Base-by-base conservation (phyloP, 345 rosid genomes). In the Fremontodendron californicum region DNA sequence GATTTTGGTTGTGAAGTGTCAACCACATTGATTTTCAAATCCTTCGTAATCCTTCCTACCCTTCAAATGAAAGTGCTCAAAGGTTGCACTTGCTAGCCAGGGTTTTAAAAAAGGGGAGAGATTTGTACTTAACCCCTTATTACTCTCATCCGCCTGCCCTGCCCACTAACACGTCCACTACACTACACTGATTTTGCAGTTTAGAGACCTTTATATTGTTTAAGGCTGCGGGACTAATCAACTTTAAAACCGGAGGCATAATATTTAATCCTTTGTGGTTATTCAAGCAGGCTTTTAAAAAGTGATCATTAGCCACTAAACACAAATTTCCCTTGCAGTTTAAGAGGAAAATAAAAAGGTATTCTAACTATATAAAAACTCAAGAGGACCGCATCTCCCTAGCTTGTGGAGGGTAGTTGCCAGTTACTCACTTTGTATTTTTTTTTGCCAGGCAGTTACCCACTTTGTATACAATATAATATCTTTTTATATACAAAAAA, bases 161-260 rank as follows among this genome's bases (percentile, higher is more conserved):
- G 25, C 62, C 64, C 64, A 76, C 74, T 51, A 65, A 2, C 63
- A 21, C 5, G 2, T 21, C 71, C 72, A 64, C 78, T 75, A n/a
- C 9, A 3, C 61, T n/a, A 63, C 31, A 46, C 63, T 35, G 35
- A 51, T 35, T 33, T 29, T 19, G 57, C n/a, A 31, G 51, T 75
- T 62, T 63, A 8, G 66, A 15, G 66, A 23, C 62, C 73, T 46
- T 70, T 48, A 16, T 7, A 46, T 70, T 48, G 52, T 57, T 57
- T 73, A 55, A 21, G 66, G 64, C 49, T 21, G 23, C 29, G 1
- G 45, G 71, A 13, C 35, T 39, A 39, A 23, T 9, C 9, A 11
- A 39, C 65, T 73, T 73, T 73, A 73, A 65, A 73, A 73, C 75
- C 63, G 9, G 62, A 19, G 11, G 5, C 42, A 45, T 33, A 19